Evolutionary conservation across 805 yeast species (phyloP).

Genomic region (Maudiozyma barnettii): DNA sequence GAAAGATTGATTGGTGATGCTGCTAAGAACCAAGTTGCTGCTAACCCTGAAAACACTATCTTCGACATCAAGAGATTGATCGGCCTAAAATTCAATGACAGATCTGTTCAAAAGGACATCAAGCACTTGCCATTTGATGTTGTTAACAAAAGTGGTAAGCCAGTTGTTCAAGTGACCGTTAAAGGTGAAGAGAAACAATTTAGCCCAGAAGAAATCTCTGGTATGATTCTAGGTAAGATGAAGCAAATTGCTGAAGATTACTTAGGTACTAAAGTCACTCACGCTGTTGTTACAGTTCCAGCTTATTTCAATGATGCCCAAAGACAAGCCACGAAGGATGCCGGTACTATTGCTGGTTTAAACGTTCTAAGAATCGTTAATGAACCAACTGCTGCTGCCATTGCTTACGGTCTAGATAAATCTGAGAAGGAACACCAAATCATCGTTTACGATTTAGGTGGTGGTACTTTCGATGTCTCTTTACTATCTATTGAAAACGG

Average conservation of each 20-base stretch:
- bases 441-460: slow-evolving; percentile 90
- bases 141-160: slow-evolving; percentile 66
- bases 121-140: slow-evolving; percentile 76
- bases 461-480: slow-evolving; percentile 95
- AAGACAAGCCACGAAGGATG: slow-evolving; percentile 90
- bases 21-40: slow-evolving; percentile 90
- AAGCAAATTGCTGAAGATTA: slow-evolving; percentile 86
- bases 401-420: slow-evolving; percentile 89
- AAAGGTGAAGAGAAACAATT: slow-evolving; percentile 68
- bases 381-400: slow-evolving; percentile 96
- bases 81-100: slow-evolving; percentile 71
- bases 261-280: slow-evolving; percentile 73
- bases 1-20: slow-evolving; percentile 95
- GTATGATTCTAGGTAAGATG: slow-evolving; percentile 89
- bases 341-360: slow-evolving; percentile 86
- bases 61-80: slow-evolving; percentile 89
- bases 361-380: slow-evolving; percentile 82
- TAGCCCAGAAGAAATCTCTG: slow-evolving; percentile 88
- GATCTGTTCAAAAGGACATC: slow-evolving; percentile 69
- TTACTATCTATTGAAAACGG: slow-evolving; percentile 81
- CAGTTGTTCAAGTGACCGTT: slow-evolving; percentile 66
- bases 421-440: slow-evolving; percentile 78
- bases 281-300: slow-evolving; percentile 89
- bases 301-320: slow-evolving; percentile 92
- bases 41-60: slow-evolving; percentile 77